phyloP scores from a whole-genome alignment of 352 stramenopile genomes.

The Elongisporangium prolatum region DNA sequence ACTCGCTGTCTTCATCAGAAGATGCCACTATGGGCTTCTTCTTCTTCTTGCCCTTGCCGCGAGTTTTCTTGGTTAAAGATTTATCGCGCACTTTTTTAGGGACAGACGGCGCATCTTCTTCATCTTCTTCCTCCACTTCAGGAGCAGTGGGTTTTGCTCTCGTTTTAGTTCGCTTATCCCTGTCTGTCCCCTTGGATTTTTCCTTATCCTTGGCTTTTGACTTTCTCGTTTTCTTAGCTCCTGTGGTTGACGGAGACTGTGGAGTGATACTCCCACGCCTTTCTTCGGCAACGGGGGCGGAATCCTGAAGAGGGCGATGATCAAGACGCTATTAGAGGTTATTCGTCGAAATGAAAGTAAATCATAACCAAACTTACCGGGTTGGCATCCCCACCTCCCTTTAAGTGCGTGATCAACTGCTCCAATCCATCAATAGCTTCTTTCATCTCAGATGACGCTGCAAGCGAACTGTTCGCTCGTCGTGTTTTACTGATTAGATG shows the following conservation, averaged over 20 bases:
- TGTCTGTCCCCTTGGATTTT: constrained; percentile 23
- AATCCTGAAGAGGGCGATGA: background rate
- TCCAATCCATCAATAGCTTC: constrained; percentile 73
- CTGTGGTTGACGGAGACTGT: constrained; percentile 1
- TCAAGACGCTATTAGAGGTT: no score
- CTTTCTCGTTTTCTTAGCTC: constrained; percentile 17
- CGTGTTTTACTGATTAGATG: constrained; percentile 67
- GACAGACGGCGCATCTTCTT: background rate
- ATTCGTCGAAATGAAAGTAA: no score
- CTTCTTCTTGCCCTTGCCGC: background rate
- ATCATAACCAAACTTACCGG: constrained; percentile 16
- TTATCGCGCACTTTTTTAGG: background rate
- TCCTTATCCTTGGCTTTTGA: constrained; percentile 3
- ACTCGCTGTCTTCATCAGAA: background rate
- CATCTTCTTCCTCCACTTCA: constrained; percentile 18
- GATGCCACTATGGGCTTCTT: background rate
- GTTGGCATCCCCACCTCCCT: constrained; percentile 38
- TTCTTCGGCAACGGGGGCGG: background rate
- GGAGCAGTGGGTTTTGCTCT: constrained; percentile 17
- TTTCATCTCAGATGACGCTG: constrained; percentile 60
- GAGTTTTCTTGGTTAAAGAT: background rate
- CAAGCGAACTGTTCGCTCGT: constrained; percentile 28
- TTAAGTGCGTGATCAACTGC: constrained; percentile 38
- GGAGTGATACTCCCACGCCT: background rate
- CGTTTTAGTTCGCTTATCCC: constrained; percentile 21